phyloP scores from a whole-genome alignment of 352 stramenopile genomes.

The Phytophthora sp. region DNA sequence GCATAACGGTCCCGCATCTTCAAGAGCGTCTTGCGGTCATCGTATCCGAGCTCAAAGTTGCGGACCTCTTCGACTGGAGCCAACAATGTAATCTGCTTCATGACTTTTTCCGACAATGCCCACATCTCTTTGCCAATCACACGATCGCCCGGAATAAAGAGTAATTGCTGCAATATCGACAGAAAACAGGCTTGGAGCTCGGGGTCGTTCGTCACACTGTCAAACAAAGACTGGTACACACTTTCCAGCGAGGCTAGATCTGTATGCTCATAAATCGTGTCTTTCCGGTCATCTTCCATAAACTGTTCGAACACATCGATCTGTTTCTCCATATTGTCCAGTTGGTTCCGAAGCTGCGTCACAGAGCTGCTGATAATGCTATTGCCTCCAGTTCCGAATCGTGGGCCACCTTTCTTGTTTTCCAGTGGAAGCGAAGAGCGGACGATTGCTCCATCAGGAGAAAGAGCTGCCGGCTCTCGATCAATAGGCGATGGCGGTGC shows the following conservation, averaged over 20 bases:
- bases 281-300: constrained; percentile 88
- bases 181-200: constrained; percentile 76
- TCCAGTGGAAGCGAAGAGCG: constrained; percentile 42
- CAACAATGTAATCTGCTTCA: constrained; percentile 80
- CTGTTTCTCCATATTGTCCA: constrained; percentile 90
- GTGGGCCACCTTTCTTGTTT: constrained; percentile 17
- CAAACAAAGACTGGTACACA: constrained; percentile 67
- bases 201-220: constrained; percentile 60
- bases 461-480: constrained; percentile 36
- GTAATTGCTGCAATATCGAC: constrained; percentile 84
- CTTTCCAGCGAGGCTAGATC: constrained; percentile 75
- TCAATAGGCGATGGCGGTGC: constrained; percentile 63
- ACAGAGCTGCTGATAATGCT: constrained; percentile 76
- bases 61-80: constrained; percentile 83
- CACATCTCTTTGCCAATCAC: constrained; percentile 90
- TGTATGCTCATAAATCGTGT: constrained; percentile 85
- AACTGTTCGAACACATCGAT: constrained; percentile 90
- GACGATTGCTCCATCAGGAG: constrained; percentile 36
- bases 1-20: constrained; percentile 81
- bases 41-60: constrained; percentile 80
- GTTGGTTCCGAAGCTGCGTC: constrained; percentile 76
- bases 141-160: constrained; percentile 83
- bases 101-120: constrained; percentile 75
- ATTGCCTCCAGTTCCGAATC: constrained; percentile 45
- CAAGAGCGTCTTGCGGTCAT: constrained; percentile 81